phyloP scores from a whole-genome alignment of 148 eudicot species.

The Rhododendron molle region DNA sequence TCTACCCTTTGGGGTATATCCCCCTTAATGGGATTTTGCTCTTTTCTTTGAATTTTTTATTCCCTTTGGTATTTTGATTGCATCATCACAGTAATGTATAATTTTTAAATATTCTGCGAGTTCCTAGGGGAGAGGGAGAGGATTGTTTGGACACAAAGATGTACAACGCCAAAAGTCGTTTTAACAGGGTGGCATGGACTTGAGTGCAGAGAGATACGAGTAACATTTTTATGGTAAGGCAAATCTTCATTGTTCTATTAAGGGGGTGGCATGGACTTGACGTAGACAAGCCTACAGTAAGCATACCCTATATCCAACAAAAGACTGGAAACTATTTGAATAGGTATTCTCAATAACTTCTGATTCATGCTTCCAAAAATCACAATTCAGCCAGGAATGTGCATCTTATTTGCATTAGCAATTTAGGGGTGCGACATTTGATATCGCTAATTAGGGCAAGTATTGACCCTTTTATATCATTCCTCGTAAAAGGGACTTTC shows the following conservation, averaged over 20 bases:
- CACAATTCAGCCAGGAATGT: not conserved
- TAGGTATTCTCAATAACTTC: not conserved
- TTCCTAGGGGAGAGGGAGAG: not conserved
- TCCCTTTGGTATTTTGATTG: no score
- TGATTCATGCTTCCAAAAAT: not conserved
- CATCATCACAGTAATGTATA: not conserved
- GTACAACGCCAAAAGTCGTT: not conserved
- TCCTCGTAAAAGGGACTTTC: not conserved
- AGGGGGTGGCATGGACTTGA: not conserved
- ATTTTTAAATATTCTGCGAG: not conserved
- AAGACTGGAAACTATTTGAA: not conserved
- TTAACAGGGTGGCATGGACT: not conserved
- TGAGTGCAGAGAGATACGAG: not conserved
- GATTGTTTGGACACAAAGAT: not conserved
- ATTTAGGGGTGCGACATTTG: not conserved
- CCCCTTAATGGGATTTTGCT: no score
- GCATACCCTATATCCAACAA: not conserved
- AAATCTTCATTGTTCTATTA: not conserved
- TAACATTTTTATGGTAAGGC: not conserved
- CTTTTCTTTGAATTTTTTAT: no score
- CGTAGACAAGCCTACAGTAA: not conserved
- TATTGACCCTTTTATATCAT: not conserved
- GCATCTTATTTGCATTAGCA: not conserved
- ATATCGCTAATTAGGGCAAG: not conserved
- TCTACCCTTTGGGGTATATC: no score